Evolutionary conservation across 805 yeast species (phyloP).

Genomic region (Nakazawaea wyomingensis): DNA sequence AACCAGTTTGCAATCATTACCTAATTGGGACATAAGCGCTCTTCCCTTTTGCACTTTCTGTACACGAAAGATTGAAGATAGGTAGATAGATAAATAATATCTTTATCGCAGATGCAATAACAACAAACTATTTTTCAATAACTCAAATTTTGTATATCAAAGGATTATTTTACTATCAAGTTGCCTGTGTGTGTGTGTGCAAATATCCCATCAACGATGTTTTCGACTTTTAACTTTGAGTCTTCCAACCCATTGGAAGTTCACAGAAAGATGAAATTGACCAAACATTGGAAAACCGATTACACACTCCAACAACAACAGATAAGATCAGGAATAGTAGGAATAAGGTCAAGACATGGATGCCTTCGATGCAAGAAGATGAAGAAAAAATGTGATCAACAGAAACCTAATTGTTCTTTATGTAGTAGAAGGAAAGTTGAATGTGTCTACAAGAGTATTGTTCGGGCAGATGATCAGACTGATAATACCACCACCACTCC

Average conservation of each 20-base stretch:
- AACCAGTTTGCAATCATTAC: too few species aligned
- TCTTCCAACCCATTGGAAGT: constrained; percentile 25
- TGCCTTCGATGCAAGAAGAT: constrained; percentile 58
- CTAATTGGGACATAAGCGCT: neutral
- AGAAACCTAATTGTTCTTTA: constrained; percentile 53
- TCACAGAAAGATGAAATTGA: constrained; percentile 44
- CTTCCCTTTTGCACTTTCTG: neutral
- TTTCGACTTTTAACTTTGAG: constrained; percentile 8
- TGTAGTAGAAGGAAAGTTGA: constrained; percentile 40
- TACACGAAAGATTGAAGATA: too few species aligned
- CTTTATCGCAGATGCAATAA: neutral
- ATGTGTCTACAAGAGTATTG: constrained; percentile 47
- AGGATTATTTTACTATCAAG: too few species aligned
- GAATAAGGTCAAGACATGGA: constrained; percentile 48
- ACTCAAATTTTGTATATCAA: too few species aligned
- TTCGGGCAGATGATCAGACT: neutral
- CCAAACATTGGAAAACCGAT: constrained; percentile 36
- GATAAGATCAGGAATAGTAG: constrained; percentile 32
- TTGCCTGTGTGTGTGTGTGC: too few species aligned
- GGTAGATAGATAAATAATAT: too few species aligned
- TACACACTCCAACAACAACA: constrained; percentile 30
- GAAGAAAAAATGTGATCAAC: constrained; percentile 67
- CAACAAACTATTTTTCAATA: neutral
- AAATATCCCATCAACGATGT: too few species aligned
- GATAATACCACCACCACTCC: neutral